Percentiles rank a stretch among this genome's conserved stretches.
phyloP scores from a whole-genome alignment of 2,329 filamentous ascomycete species.

The Parafenestella ontariensis region DNA sequence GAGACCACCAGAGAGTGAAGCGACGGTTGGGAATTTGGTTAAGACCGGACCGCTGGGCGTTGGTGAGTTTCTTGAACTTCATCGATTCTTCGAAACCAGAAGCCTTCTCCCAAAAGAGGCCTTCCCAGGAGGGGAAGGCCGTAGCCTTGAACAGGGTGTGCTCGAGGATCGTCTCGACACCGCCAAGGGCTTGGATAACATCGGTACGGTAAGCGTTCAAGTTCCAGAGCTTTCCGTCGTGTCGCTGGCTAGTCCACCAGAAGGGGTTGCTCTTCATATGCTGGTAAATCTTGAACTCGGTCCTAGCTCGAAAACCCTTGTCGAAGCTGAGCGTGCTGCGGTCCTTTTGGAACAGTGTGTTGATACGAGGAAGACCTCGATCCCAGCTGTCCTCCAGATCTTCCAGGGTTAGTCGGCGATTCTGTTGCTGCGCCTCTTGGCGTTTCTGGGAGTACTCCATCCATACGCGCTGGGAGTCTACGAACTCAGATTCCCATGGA shows the following conservation, averaged over 20 bases:
- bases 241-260: conserved; percentile 98
- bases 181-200: conserved; percentile 93
- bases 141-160: conserved; percentile 97
- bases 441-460: conserved; percentile 99
- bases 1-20: conserved; percentile 97
- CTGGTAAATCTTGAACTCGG: conserved; percentile 98
- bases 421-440: conserved; percentile 95
- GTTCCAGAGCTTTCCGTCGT: conserved; percentile 98
- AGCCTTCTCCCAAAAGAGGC: conserved; percentile 85
- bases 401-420: conserved; percentile 90
- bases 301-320: conserved; percentile 93
- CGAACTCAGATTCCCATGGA: conserved; percentile 98
- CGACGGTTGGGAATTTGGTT: conserved; percentile 99
- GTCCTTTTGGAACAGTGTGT: conserved; percentile 98
- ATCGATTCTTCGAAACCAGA: conserved; percentile 64
- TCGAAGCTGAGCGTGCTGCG: conserved; percentile 96
- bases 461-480: conserved; percentile 98
- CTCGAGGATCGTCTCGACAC: conserved; percentile 97
- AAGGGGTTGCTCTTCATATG: conserved; percentile 99
- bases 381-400: conserved; percentile 99
- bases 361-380: conserved; percentile 94
- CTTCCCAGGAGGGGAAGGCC: conserved; percentile 96
- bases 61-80: conserved; percentile 99
- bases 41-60: conserved; percentile 93
- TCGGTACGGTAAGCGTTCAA: conserved; percentile 95